phyloP scores from a whole-genome alignment of 2,329 filamentous ascomycete species.

The Beauveria brongniartii region DNA sequence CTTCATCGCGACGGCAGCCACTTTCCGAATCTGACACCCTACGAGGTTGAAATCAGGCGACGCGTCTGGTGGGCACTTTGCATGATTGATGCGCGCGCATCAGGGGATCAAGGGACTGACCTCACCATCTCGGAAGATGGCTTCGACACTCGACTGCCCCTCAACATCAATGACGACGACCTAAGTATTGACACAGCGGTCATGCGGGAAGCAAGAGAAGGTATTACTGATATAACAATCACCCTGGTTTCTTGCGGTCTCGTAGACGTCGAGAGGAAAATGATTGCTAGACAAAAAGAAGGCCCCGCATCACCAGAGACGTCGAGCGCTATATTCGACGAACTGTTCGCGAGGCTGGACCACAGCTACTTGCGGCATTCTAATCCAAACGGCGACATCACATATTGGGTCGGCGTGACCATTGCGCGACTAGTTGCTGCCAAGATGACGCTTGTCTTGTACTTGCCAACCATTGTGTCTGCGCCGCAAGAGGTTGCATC shows the following conservation, averaged over 20 bases:
- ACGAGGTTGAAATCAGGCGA: constrained; percentile 55
- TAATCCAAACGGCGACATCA: constrained; percentile 22
- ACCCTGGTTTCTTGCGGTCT: constrained; percentile 30
- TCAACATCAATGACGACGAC: constrained; percentile 50
- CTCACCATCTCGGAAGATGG: constrained; percentile 35
- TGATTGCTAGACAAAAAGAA: constrained; percentile 26
- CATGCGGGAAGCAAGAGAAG: constrained; percentile 38
- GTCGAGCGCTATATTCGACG: constrained; percentile 35
- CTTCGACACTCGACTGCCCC: constrained; percentile 46
- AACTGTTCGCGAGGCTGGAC: constrained; percentile 36
- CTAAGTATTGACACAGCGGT: constrained; percentile 38
- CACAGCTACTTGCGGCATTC: constrained; percentile 33
- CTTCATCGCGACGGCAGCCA: constrained; percentile 49
- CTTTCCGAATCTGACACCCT: constrained; percentile 44
- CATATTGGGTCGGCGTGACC: constrained; percentile 30
- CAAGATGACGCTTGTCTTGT: constrained; percentile 47
- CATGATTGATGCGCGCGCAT: constrained; percentile 50
- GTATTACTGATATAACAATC: constrained; percentile 45
- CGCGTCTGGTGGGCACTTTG: constrained; percentile 55
- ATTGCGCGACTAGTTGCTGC: constrained; percentile 40
- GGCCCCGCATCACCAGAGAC: constrained; percentile 27
- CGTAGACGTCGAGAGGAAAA: constrained; percentile 26
- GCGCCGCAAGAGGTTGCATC: constrained; percentile 28
- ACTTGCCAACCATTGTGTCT: constrained; percentile 42
- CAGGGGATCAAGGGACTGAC: constrained; percentile 50